Conservation (phyloP, 768 basidiomycete species). For the Multifurca ochricompacta region DNA sequence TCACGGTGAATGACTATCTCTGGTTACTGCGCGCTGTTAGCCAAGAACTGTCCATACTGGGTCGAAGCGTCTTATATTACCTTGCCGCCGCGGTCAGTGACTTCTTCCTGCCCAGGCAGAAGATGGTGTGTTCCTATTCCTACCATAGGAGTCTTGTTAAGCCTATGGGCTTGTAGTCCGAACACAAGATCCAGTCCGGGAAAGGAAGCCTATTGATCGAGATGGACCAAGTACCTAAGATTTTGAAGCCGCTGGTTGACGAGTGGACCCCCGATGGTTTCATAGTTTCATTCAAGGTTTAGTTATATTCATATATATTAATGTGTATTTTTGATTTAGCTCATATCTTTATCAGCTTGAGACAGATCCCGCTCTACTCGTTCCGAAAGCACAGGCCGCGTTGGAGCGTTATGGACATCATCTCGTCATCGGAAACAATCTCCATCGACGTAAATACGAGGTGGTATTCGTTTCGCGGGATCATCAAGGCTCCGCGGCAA, state of each 20-base stretch:
- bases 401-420: constrained; percentile 95
- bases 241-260: constrained; percentile 84
- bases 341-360: constrained; percentile 58
- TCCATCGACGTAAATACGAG: constrained; percentile 84
- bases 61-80: constrained; percentile 82
- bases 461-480: constrained; percentile 80
- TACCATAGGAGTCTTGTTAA: neutral
- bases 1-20: constrained; percentile 93
- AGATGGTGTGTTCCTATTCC: constrained; percentile 54
- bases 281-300: constrained; percentile 95
- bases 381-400: constrained; percentile 85
- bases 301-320: neutral
- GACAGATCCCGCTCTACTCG: constrained; percentile 73
- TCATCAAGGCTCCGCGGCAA: constrained; percentile 19
- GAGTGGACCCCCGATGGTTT: constrained; percentile 91
- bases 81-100: constrained; percentile 97
- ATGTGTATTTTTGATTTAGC: neutral
- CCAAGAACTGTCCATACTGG: constrained; percentile 63
- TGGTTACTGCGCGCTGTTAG: constrained; percentile 82
- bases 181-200: constrained; percentile 97
- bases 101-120: constrained; percentile 90
- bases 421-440: constrained; percentile 92
- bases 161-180: constrained; percentile 50
- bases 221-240: constrained; percentile 99
- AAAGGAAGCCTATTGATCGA: constrained; percentile 90